These are phyloP conservation scores for Sordaria brevicollis DNA, from an alignment of 495 filamentous ascomycete genomes.

Conservation along the genomic window DNA sequence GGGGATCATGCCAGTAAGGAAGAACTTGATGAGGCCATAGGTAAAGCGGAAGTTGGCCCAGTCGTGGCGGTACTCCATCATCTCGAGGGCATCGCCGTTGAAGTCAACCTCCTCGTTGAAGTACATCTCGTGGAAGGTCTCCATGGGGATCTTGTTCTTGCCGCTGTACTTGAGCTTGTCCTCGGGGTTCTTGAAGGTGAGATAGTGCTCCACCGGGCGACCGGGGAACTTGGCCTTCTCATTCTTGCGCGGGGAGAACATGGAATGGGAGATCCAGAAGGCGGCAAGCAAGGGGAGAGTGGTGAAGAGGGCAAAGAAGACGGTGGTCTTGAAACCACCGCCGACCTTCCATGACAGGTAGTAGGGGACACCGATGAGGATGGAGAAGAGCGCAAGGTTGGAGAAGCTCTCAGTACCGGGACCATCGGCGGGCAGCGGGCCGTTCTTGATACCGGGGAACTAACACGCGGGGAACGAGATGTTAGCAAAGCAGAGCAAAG, in stretches of 20 bases:
- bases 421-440: conserved; percentile 67
- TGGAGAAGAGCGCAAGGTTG: conserved; percentile 48
- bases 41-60: conserved; percentile 83
- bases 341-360: conserved; percentile 60
- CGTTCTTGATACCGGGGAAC: conserved; percentile 74
- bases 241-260: conserved; percentile 60
- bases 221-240: conserved; percentile 69
- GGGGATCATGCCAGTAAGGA: conserved; percentile 48
- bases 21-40: conserved; percentile 42
- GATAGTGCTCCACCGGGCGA: conserved; percentile 72
- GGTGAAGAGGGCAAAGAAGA: conserved; percentile 60
- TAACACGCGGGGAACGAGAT: conserved; percentile 21
- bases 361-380: conserved; percentile 50
- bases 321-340: conserved; percentile 58
- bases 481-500: conserved; percentile 3
- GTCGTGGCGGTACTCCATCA: conserved; percentile 76
- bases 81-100: conserved; percentile 71
- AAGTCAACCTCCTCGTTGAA: conserved; percentile 78
- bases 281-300: conserved; percentile 55
- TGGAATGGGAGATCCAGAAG: conserved; percentile 62
- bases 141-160: conserved; percentile 70
- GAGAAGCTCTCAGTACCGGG: conserved; percentile 60
- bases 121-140: conserved; percentile 86
- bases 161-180: conserved; percentile 66
- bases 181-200: conserved; percentile 68